Evolutionary conservation across 495 filamentous ascomycete genomes (phyloP), one percentile per base, ranked within the genome.

Genomic region (Chaetomidium leptoderma): DNA sequence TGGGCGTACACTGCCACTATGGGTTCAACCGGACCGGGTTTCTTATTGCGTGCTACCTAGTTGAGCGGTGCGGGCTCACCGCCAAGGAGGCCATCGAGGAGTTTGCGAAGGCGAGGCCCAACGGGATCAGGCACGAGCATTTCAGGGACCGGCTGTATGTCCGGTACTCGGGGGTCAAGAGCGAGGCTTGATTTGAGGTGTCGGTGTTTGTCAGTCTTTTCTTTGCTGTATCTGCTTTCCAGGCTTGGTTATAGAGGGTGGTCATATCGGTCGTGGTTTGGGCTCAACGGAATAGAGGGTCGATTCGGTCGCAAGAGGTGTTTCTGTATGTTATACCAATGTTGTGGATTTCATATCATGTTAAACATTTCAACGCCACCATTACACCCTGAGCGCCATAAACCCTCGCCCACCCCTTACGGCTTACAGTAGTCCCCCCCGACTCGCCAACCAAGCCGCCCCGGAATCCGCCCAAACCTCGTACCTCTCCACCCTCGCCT

Each of bases 1-100:
- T 97, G 45, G 92, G 87, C 13, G 90, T 96, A 1, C 92, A 97
- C 67, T 97, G 92, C 65, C 92, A 97, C 64, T 97, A 97, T 61
- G 92, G 92, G 0, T 96, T 90, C 74, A 95, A 96, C 66, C 82
- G 91, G 33, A 95, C 91, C 0, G 91, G 92, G 2, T 96, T 92
- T 67, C 86, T 96, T 65, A 84, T 97, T 33, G 86, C 87, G n/a
- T 90, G 85, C 64, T 97, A 97, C 63, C 73, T 97, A 6, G 88
- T 97, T 49, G 92, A 97, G 73, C 78, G 83, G 53, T 78, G 86
- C 63, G 83, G 82, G 1, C 95, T 80, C 67, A 75, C 72, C 47
- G 81, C 95, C 14, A 81, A 88, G 63, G 83, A 86, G 55, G 92
- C 92, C 4, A 86, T 97, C 54, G 83, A 89, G 43, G 83, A 86